phyloP scores from a whole-genome alignment of 2,329 filamentous ascomycete genomes.

The Exophiala aquamarina region DNA sequence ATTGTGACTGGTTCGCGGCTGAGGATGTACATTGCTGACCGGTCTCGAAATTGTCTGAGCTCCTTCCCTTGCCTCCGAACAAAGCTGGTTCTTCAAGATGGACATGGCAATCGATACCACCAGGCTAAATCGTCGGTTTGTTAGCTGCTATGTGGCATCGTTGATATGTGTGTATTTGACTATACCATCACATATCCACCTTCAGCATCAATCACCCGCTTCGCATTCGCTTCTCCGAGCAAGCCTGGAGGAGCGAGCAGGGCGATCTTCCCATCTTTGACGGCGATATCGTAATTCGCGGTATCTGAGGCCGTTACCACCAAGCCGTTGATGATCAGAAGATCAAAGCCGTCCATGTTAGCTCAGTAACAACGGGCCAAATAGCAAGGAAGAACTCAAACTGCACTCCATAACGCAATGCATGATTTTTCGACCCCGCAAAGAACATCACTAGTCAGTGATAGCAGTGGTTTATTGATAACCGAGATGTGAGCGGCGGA shows the following conservation, averaged over 20 bases:
- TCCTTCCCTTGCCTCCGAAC: slow-evolving; percentile 45
- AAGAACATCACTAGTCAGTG: no score
- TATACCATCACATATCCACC: slow-evolving; percentile 43
- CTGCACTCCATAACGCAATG: neutral
- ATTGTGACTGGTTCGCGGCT: neutral
- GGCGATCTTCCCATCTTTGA: slow-evolving; percentile 46
- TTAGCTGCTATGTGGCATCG: neutral
- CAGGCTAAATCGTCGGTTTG: slow-evolving; percentile 31
- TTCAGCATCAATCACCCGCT: slow-evolving; percentile 42
- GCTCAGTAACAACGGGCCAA: neutral
- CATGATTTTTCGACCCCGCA: neutral
- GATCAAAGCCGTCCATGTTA: slow-evolving; percentile 34
- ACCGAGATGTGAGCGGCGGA: no score
- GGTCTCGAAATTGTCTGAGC: slow-evolving; percentile 47
- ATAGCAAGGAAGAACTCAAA: slow-evolving; percentile 5
- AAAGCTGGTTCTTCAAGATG: slow-evolving; percentile 47
- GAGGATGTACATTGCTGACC: slow-evolving; percentile 3
- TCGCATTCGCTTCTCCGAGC: slow-evolving; percentile 31
- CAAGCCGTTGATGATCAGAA: slow-evolving; percentile 45
- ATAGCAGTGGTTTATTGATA: no score
- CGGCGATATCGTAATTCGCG: slow-evolving; percentile 42
- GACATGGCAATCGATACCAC: slow-evolving; percentile 51
- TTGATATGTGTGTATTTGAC: neutral
- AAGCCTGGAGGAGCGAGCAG: slow-evolving; percentile 41
- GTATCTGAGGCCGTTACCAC: slow-evolving; percentile 46